Evolutionary conservation across 1,284 basidiomycete genomes (phyloP).

Genomic region (Cryptococcus sp.): DNA sequence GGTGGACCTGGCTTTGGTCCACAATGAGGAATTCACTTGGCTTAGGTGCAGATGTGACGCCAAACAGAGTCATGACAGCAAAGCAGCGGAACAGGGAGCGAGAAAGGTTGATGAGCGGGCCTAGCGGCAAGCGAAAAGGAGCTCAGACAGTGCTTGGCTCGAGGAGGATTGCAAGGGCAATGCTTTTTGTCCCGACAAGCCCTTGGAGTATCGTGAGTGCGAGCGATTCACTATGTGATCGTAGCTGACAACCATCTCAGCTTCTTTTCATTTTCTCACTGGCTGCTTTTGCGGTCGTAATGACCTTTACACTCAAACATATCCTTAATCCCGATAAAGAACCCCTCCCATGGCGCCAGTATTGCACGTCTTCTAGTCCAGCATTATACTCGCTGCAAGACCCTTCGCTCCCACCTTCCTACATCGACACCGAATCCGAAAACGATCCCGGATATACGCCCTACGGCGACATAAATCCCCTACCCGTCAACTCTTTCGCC

Average conservation of each 20-base stretch:
- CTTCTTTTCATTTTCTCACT: conserved; percentile 65
- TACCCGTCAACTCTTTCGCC: conserved; percentile 19
- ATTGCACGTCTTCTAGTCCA: conserved; percentile 68
- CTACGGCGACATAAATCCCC: conserved; percentile 1
- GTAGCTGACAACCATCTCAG: conserved; percentile 14
- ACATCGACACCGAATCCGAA: conserved; percentile 12
- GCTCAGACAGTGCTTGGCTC: conserved; percentile 15
- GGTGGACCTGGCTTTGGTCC: conserved; percentile 26
- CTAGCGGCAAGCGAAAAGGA: conserved; percentile 8
- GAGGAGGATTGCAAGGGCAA: conserved; percentile 24
- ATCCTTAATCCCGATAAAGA: conserved; percentile 95
- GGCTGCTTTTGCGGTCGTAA: conserved; percentile 61
- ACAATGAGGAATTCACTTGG: neutral
- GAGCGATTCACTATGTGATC: neutral
- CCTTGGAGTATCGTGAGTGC: conserved; percentile 33
- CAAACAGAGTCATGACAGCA: neutral
- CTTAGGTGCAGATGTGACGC: neutral
- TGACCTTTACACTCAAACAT: conserved; percentile 76
- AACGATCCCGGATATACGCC: conserved; percentile 10
- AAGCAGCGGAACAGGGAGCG: conserved; percentile 22
- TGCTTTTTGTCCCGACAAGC: conserved; percentile 28
- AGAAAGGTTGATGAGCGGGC: conserved; percentile 25
- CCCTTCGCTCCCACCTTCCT: conserved; percentile 11
- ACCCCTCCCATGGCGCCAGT: conserved; percentile 87
- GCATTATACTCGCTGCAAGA: conserved; percentile 45